Evolutionary conservation across 2,329 filamentous ascomycete genomes (phyloP).

Genomic region (Pezicula radicicola): DNA sequence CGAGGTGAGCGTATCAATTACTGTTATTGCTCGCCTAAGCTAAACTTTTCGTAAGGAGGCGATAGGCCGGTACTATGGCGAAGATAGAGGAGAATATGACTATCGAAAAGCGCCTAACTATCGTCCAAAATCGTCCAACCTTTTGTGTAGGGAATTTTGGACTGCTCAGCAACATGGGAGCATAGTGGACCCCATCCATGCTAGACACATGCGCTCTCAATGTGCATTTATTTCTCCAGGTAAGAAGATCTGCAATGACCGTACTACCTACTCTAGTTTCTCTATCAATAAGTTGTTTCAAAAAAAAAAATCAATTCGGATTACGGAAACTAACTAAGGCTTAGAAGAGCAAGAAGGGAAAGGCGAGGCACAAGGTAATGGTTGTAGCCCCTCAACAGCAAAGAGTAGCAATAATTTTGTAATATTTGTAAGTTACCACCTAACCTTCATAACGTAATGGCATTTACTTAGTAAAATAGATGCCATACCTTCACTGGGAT

Average conservation of each 20-base stretch:
- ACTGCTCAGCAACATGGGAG: no score
- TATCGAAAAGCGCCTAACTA: not conserved
- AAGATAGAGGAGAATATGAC: not conserved
- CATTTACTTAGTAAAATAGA: conserved; percentile 6
- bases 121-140: not conserved
- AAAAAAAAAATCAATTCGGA: no score
- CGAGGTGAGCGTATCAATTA: not conserved
- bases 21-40: not conserved
- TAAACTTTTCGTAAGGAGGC: not conserved
- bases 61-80: not conserved
- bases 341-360: not conserved
- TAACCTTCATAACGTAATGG: not conserved
- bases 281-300: no score
- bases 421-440: not conserved
- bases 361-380: not conserved
- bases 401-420: not conserved
- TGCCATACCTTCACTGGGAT: conserved; percentile 28
- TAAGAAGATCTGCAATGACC: no score
- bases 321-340: not conserved
- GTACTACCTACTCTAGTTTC: no score
- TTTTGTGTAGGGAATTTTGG: no score
- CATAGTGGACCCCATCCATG: no score
- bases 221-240: no score
- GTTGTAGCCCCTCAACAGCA: not conserved
- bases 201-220: no score